Conservation (phyloP, 73 alveolate species). For the Paramecium bursaria region DNA sequence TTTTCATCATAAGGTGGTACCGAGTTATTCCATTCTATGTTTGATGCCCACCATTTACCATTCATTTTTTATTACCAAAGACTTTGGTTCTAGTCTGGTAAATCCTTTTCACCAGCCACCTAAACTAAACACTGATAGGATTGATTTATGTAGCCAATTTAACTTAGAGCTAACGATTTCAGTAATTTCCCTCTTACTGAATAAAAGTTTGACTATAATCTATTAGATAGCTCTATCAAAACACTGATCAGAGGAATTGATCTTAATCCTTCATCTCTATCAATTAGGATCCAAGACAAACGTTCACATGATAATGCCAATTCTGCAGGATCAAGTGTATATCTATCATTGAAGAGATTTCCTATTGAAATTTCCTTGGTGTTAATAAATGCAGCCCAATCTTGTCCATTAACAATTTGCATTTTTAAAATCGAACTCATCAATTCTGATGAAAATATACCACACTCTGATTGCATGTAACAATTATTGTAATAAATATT, state of each 20-base stretch:
- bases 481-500: slow-evolving; percentile 50
- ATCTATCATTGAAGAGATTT: slow-evolving; percentile 83
- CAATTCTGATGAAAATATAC: slow-evolving; percentile 61
- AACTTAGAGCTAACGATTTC: slow-evolving; percentile 86
- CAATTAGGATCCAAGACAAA: slow-evolving; percentile 84
- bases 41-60: slow-evolving; percentile 28
- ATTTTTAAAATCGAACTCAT: slow-evolving; percentile 41
- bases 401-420: slow-evolving; percentile 45
- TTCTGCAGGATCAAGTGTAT: slow-evolving; percentile 85
- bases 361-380: slow-evolving; percentile 31
- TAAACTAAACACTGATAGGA: slow-evolving; percentile 66
- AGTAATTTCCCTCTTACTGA: slow-evolving; percentile 85
- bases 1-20: slow-evolving; percentile 42
- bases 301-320: slow-evolving; percentile 81
- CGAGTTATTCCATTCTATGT: slow-evolving; percentile 44
- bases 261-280: slow-evolving; percentile 85
- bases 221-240: slow-evolving; percentile 88
- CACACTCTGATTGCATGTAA: slow-evolving; percentile 55
- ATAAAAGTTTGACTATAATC: slow-evolving; percentile 82
- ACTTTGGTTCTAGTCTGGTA: slow-evolving; percentile 3
- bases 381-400: slow-evolving; percentile 29
- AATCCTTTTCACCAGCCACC: slow-evolving; percentile 25
- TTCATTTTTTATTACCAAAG: slow-evolving; percentile 17
- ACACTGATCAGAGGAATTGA: slow-evolving; percentile 90
- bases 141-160: slow-evolving; percentile 91